Percentiles rank a stretch among this genome's conserved stretches.
Conservation (phyloP, 768 basidiomycete species). For the Lentinula lateritia region DNA sequence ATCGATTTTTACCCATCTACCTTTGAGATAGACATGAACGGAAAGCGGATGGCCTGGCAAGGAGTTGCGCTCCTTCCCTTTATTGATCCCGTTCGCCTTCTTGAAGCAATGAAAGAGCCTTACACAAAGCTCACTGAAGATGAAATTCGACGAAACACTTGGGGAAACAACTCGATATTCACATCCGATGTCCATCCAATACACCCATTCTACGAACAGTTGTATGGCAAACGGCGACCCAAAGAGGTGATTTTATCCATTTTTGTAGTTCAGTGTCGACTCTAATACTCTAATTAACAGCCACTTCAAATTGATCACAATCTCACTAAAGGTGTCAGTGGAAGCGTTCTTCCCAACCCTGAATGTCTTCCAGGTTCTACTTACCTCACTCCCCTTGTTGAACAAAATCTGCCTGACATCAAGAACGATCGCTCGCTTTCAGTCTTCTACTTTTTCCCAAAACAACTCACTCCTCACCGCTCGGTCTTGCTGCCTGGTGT, state of each 20-base stretch:
- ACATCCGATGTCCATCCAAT: conserved; percentile 80
- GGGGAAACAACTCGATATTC: conserved; percentile 81
- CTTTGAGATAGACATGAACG: conserved; percentile 99
- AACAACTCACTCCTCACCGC: conserved; percentile 79
- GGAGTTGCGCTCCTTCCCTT: conserved; percentile 96
- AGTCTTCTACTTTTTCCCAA: conserved; percentile 84
- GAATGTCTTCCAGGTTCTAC: conserved; percentile 90
- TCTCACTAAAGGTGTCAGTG: conserved; percentile 74
- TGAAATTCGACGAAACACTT: conserved; percentile 77
- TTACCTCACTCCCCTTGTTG: conserved; percentile 68
- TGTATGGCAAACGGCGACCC: conserved; percentile 88
- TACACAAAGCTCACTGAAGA: conserved; percentile 72
- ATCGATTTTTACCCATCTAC: conserved; percentile 91
- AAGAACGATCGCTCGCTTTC: conserved; percentile 84
- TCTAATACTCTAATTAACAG: conserved; percentile 34
- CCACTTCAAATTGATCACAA: conserved; percentile 65
- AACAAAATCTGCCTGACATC: conserved; percentile 67
- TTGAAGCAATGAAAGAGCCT: conserved; percentile 73
- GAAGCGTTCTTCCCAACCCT: conserved; percentile 76
- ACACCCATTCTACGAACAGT: conserved; percentile 79
- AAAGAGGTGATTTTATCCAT: conserved; percentile 53
- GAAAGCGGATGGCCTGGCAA: conserved; percentile 99
- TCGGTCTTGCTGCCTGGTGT: conserved; percentile 78
- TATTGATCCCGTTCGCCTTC: conserved; percentile 79
- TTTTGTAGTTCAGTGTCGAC: conserved; percentile 2